phyloP scores from a whole-genome alignment of 352 stramenopile genomes.

The Pilasporangium apinafurcum region DNA sequence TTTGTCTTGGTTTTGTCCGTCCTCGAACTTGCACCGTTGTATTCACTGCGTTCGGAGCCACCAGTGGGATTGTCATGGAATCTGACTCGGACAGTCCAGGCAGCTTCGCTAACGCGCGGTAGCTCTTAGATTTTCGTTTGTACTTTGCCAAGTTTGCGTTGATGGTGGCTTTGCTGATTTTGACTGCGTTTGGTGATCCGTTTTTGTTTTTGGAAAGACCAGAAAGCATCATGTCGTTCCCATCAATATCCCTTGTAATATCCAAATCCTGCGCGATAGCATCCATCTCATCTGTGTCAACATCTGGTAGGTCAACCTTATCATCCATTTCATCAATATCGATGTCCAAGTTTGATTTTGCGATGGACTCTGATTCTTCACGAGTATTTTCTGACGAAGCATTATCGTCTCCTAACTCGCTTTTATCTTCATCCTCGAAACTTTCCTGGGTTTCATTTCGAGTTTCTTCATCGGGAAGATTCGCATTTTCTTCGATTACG shows the following conservation, averaged over 20 bases:
- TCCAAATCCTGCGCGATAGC: slow-evolving; percentile 34
- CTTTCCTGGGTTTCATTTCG: not conserved
- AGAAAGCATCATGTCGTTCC: slow-evolving; percentile 45
- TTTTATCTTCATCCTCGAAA: not conserved
- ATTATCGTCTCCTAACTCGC: too few relatives aligned
- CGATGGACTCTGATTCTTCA: too few relatives aligned
- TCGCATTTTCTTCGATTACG: slow-evolving; percentile 13
- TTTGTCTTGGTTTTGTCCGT: slow-evolving; percentile 65
- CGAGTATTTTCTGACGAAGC: too few relatives aligned
- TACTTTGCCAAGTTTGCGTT: slow-evolving; percentile 72
- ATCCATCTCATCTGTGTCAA: slow-evolving; percentile 14
- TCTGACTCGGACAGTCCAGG: slow-evolving; percentile 49
- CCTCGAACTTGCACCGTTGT: slow-evolving; percentile 80
- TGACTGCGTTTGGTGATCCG: slow-evolving; percentile 16
- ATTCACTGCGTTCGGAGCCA: slow-evolving; percentile 78
- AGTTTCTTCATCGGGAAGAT: too few relatives aligned
- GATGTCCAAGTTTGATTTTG: slow-evolving; percentile 5
- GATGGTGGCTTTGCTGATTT: slow-evolving; percentile 27
- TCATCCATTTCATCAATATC: not conserved
- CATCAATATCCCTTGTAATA: slow-evolving; percentile 50
- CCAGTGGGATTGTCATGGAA: slow-evolving; percentile 68
- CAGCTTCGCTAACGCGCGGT: slow-evolving; percentile 51
- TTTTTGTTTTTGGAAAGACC: slow-evolving; percentile 26
- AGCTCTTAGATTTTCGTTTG: slow-evolving; percentile 69
- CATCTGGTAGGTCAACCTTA: slow-evolving; percentile 2